Percentiles rank a stretch among this genome's conserved stretches.
These are phyloP conservation scores for Plantago elongata DNA, from an alignment of 257 asterid genomes.

Conservation along the genomic window DNA sequence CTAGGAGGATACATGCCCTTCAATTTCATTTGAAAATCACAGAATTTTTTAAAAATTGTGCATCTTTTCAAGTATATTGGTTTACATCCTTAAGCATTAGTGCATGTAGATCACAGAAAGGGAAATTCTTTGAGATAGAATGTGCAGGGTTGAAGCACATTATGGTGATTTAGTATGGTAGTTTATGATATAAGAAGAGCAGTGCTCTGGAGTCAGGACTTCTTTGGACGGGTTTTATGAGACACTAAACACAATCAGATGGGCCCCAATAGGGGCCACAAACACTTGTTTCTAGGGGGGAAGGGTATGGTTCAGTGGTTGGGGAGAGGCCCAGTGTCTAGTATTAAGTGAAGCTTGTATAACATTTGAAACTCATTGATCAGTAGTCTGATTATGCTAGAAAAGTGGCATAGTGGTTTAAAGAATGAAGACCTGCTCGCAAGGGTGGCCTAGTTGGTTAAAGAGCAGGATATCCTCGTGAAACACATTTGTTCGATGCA, in stretches of 20 bases:
- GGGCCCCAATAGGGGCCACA: too few relatives aligned
- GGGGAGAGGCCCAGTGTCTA: too few relatives aligned
- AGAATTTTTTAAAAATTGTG: slow-evolving; percentile 1
- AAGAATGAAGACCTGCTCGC: not conserved
- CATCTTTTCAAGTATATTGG: not conserved
- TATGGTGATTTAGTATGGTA: too few relatives aligned
- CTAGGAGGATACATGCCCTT: not conserved
- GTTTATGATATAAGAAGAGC: not conserved
- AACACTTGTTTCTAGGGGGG: too few relatives aligned
- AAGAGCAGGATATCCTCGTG: too few relatives aligned
- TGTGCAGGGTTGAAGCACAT: not conserved
- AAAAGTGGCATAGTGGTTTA: not conserved
- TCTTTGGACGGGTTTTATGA: too few relatives aligned
- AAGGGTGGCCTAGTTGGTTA: too few relatives aligned
- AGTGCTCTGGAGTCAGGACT: too few relatives aligned
- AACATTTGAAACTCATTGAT: not conserved
- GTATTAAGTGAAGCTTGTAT: too few relatives aligned
- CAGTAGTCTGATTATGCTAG: not conserved
- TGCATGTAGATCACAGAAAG: not conserved
- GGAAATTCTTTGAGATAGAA: not conserved
- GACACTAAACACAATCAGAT: too few relatives aligned
- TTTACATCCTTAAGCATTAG: not conserved
- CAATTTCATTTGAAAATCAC: not conserved
- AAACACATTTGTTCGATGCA: too few relatives aligned
- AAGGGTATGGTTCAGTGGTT: too few relatives aligned